Percentiles rank a stretch among this genome's conserved stretches.
These are phyloP conservation scores for Rhizoctonia solani DNA, from an alignment of 1,284 basidiomycete species.

Conservation along the genomic window DNA sequence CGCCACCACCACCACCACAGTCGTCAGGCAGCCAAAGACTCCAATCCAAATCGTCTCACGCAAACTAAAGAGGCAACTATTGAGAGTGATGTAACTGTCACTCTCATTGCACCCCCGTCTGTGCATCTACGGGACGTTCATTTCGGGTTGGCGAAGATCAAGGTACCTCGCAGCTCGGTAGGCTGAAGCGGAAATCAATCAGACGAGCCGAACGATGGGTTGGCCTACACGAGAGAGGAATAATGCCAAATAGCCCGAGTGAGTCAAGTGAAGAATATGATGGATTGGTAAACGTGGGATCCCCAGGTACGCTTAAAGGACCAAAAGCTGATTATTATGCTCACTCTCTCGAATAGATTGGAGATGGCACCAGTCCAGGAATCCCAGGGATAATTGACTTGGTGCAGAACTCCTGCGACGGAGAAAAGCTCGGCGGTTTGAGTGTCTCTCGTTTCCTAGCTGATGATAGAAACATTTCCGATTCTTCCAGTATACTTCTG, in stretches of 20 bases:
- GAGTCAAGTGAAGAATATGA: neutral
- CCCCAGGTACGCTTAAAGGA: neutral
- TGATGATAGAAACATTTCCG: neutral
- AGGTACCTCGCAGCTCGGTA: neutral
- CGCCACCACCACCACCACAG: conserved; percentile 6
- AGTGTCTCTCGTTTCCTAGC: neutral
- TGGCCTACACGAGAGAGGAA: neutral
- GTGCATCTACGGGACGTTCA: neutral
- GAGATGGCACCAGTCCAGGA: neutral
- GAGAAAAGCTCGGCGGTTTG: conserved; percentile 1
- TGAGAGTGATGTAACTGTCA: neutral
- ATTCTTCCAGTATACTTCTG: neutral
- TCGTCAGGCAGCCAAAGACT: neutral
- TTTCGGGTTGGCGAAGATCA: neutral
- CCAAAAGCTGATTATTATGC: neutral
- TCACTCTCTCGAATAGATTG: neutral
- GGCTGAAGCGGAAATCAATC: neutral
- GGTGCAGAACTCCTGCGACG: neutral
- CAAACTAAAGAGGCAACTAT: neutral
- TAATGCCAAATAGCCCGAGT: neutral
- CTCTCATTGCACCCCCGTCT: conserved; percentile 10
- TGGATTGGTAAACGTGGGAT: neutral
- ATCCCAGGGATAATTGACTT: conserved; percentile 8
- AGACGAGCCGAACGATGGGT: neutral
- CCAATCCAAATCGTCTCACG: neutral